Conservation (phyloP, 352 stramenopile genomes). For the Pythium sukuiense region DNA sequence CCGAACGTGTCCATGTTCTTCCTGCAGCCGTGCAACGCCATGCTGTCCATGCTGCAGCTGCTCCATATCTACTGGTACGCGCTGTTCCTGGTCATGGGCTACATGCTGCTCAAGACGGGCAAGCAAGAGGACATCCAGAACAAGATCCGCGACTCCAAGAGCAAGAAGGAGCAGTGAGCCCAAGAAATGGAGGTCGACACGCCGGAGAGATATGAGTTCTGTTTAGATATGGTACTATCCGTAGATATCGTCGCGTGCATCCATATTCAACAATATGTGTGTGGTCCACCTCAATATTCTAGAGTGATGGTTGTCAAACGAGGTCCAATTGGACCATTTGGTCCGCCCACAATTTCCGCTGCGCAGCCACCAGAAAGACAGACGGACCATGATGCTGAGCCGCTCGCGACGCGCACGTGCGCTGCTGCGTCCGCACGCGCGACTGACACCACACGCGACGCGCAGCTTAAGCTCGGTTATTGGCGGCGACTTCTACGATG, state of each 20-base stretch:
- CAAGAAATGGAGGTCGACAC: not conserved
- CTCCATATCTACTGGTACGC: slow-evolving; percentile 46
- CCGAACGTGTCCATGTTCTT: slow-evolving; percentile 32
- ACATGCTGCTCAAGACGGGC: slow-evolving; percentile 40
- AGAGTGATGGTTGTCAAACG: slow-evolving; percentile 24
- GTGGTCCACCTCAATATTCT: slow-evolving; percentile 11
- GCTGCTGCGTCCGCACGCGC: slow-evolving; percentile 19
- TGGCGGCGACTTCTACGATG: slow-evolving; percentile 46
- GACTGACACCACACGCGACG: not conserved
- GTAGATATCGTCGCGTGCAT: slow-evolving; percentile 3
- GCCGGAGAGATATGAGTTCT: slow-evolving; percentile 1
- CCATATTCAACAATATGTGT: slow-evolving; percentile 5
- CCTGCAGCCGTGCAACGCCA: slow-evolving; percentile 35
- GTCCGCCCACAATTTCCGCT: not conserved
- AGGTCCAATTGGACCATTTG: not conserved
- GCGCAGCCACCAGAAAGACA: slow-evolving; percentile 1
- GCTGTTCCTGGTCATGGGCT: slow-evolving; percentile 49
- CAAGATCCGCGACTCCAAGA: slow-evolving; percentile 21
- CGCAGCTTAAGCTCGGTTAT: not conserved
- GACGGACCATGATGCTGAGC: slow-evolving; percentile 12
- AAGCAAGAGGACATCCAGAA: slow-evolving; percentile 50
- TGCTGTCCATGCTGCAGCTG: slow-evolving; percentile 42
- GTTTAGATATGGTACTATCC: slow-evolving; percentile 20
- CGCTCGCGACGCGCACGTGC: slow-evolving; percentile 8
- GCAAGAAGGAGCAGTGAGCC: slow-evolving; percentile 22